Percentiles rank a stretch among this genome's conserved stretches.
These are phyloP conservation scores for Fusarium sp. DNA, from an alignment of 2,329 filamentous ascomycete species.

Conservation along the genomic window DNA sequence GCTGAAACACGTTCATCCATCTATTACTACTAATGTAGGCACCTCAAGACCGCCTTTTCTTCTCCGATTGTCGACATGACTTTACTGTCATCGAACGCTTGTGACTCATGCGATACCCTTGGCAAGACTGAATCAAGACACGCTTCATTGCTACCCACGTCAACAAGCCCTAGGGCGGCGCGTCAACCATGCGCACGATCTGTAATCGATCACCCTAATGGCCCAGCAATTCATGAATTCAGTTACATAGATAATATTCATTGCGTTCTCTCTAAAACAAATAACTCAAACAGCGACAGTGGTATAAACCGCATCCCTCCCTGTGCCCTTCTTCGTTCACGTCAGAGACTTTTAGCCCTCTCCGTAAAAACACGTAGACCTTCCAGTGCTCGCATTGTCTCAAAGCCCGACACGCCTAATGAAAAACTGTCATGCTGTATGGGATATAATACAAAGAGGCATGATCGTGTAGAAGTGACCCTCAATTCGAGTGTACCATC, in stretches of 20 bases:
- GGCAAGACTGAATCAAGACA: conserved; percentile 36
- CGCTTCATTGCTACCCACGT: conserved; percentile 34
- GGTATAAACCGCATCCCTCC: conserved; percentile 39
- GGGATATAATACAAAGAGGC: conserved; percentile 42
- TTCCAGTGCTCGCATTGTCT: conserved; percentile 32
- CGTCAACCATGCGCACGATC: conserved; percentile 20
- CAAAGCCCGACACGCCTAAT: conserved; percentile 30
- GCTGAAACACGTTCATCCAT: not conserved
- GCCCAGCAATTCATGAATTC: not conserved
- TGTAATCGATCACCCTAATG: not conserved
- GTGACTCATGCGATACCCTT: conserved; percentile 41
- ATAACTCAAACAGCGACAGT: conserved; percentile 36
- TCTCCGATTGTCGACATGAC: not conserved
- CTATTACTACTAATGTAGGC: not conserved
- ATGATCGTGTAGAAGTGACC: conserved; percentile 38
- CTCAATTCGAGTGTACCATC: conserved; percentile 30
- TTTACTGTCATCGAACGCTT: conserved; percentile 2
- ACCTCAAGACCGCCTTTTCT: conserved; percentile 1
- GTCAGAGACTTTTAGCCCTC: conserved; percentile 25
- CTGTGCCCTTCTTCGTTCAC: conserved; percentile 31
- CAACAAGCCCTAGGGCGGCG: conserved; percentile 44
- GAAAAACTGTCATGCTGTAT: conserved; percentile 36
- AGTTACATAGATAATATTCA: conserved; percentile 6
- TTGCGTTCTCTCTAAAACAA: conserved; percentile 16
- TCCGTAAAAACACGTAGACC: conserved; percentile 26